Evolutionary conservation across 306 rosid genomes (phyloP).

Genomic region (Cotoneaster glaucophyllus): DNA sequence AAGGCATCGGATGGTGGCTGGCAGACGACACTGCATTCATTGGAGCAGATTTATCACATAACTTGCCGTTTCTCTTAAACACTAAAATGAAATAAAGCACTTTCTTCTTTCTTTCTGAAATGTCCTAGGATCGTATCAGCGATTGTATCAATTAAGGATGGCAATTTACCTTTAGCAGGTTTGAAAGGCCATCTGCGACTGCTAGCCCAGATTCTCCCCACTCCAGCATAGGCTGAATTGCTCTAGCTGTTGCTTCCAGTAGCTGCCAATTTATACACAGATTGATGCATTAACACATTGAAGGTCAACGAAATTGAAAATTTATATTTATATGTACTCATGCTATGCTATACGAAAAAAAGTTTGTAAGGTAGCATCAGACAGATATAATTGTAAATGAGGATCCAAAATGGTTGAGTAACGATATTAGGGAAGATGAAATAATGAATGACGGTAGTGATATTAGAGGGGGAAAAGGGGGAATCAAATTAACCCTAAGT

Average conservation of each 20-base stretch:
- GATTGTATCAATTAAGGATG: not conserved
- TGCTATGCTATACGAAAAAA: not conserved
- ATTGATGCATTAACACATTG: conserved; percentile 1
- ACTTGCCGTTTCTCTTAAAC: not conserved
- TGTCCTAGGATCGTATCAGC: not conserved
- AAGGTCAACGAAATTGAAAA: not conserved
- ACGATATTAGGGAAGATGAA: not conserved
- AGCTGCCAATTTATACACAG: conserved; percentile 41
- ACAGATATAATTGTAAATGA: not conserved
- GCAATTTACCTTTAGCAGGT: conserved; percentile 65
- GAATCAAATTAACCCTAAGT: not conserved
- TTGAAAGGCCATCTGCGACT: conserved; percentile 92
- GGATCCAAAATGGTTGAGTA: not conserved
- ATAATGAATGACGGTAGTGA: not conserved
- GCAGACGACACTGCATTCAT: conserved; percentile 72
- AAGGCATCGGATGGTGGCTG: conserved; percentile 78
- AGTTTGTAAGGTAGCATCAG: not conserved
- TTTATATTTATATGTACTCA: not conserved
- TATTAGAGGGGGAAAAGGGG: not conserved
- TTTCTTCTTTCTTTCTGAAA: not conserved
- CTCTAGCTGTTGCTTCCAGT: conserved; percentile 91
- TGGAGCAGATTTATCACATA: conserved; percentile 10
- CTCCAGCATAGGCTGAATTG: conserved; percentile 72
- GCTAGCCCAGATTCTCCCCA: conserved; percentile 88
- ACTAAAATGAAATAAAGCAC: not conserved